These are phyloP conservation scores for Phtheirospermum japonicum DNA, from an alignment of 257 asterid genomes.

Conservation along the genomic window DNA sequence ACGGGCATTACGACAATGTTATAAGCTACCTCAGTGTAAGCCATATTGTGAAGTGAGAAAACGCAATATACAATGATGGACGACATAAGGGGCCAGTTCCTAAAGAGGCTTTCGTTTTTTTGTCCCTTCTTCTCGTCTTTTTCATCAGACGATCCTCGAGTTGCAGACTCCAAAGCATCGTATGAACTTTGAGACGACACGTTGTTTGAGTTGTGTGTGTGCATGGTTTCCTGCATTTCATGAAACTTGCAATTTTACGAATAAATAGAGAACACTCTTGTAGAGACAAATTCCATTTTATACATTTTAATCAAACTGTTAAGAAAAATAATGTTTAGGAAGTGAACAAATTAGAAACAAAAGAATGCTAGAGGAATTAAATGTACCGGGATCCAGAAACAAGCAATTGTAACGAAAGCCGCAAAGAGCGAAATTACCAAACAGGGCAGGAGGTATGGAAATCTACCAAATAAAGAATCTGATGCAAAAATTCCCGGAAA, in stretches of 20 bases:
- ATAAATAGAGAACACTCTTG: no score
- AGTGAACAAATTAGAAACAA: constrained; percentile 4
- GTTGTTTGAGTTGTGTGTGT: constrained; percentile 37
- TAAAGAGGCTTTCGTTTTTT: constrained; percentile 41
- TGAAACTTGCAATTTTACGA: constrained; percentile 17
- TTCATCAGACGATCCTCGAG: constrained; percentile 2
- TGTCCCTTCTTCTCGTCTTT: constrained; percentile 20
- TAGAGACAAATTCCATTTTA: not conserved
- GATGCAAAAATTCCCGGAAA: constrained; percentile 59
- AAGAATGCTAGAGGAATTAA: constrained; percentile 16
- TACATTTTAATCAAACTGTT: not conserved
- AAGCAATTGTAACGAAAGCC: constrained; percentile 41
- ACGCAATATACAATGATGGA: constrained; percentile 65
- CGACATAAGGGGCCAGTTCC: constrained; percentile 87
- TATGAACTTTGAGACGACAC: constrained; percentile 23
- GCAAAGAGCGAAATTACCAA: constrained; percentile 54
- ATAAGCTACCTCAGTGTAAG: constrained; percentile 65
- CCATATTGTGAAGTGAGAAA: constrained; percentile 82
- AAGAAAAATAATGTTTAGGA: not conserved
- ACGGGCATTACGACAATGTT: no score
- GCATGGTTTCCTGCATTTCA: constrained; percentile 64
- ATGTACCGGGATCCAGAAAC: constrained; percentile 83
- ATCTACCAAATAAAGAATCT: constrained; percentile 63
- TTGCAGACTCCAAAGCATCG: constrained; percentile 40
- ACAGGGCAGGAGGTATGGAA: constrained; percentile 82